phyloP scores from a whole-genome alignment of 164 flowering plant genomes.

The Piper longum region DNA sequence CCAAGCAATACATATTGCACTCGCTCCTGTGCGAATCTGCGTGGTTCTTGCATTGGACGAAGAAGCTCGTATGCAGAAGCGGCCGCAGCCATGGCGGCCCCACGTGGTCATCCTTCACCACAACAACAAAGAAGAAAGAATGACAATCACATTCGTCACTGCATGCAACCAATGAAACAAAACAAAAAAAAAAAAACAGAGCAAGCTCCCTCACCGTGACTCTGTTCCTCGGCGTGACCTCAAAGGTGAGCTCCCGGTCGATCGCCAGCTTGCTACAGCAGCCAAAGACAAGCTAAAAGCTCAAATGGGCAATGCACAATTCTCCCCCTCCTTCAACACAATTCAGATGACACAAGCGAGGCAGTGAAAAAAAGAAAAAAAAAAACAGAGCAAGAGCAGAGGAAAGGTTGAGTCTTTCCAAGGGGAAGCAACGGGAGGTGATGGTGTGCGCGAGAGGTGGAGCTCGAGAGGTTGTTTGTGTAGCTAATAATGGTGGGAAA shows the following conservation, averaged over 20 bases:
- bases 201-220: constrained; percentile 40
- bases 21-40: constrained; percentile 83
- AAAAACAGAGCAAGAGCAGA: too few species aligned
- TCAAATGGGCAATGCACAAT: background rate
- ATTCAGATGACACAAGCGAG: too few species aligned
- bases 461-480: too few species aligned
- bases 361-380: too few species aligned
- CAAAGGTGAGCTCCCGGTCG: constrained; percentile 57
- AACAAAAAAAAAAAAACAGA: background rate
- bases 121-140: background rate
- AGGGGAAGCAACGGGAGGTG: too few species aligned
- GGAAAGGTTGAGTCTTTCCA: too few species aligned
- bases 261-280: constrained; percentile 56
- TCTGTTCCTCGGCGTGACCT: constrained; percentile 63
- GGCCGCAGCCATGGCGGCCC: constrained; percentile 95
- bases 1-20: constrained; percentile 95
- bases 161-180: too few species aligned
- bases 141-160: background rate
- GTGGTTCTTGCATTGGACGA: constrained; percentile 71
- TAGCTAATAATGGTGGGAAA: too few species aligned
- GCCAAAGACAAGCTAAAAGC: background rate
- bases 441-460: too few species aligned
- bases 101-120: constrained; percentile 34
- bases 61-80: constrained; percentile 50
- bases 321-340: background rate